Base-by-base conservation (phyloP, 2,329 filamentous ascomycete genomes). In the Alternaria rosae region DNA sequence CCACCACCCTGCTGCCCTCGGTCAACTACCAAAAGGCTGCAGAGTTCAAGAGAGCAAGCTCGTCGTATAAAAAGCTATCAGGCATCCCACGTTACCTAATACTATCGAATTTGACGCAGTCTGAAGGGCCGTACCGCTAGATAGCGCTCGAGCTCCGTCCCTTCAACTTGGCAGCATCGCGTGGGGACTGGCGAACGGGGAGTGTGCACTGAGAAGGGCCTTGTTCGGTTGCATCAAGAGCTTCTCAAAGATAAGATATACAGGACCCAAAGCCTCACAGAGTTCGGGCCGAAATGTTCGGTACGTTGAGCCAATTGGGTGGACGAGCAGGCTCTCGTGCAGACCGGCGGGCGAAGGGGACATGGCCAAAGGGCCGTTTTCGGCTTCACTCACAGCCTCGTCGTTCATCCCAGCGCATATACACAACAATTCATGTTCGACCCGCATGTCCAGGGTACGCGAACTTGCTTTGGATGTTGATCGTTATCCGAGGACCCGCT, bases 361-460 rank as follows among this genome's bases (percentile, higher is more conserved):
- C 10, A 28, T 59, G 13, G 13, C n/a, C 25, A 43, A 59, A 54
- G 51, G 57, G 43, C 57, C 57, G 47, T 59, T 43, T 54, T 48
- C 57, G 57, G 57, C 32, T 32, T 7, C 30, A 25, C 17, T 43
- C 35, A 15, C 41, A 53, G 13, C 15, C 23, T 26, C 32, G 7
- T 28, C 42, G 20, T 58, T 26, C 41, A 45, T 43, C 12, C 15
- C n/a, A 43, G 11, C 25, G 17, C 15, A 38, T 47, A 15, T 25
- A 44, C 13, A 20, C 17, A 42, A 15, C 17, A 6, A 26, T 13
- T n/a, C 53, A 4, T 45, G n/a, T 35, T 21, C 21, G 35, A 38
- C 35, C 17, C 35, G 35, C 35, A 38, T 17, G 35, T 38, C 17
- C 35, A 38, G 35, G 35, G 35, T 17, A 38, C 35, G n/a, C 17